Evolutionary conservation across 2,329 filamentous ascomycete species (phyloP).

Genomic region (Byssoonygena ceratinophila): DNA sequence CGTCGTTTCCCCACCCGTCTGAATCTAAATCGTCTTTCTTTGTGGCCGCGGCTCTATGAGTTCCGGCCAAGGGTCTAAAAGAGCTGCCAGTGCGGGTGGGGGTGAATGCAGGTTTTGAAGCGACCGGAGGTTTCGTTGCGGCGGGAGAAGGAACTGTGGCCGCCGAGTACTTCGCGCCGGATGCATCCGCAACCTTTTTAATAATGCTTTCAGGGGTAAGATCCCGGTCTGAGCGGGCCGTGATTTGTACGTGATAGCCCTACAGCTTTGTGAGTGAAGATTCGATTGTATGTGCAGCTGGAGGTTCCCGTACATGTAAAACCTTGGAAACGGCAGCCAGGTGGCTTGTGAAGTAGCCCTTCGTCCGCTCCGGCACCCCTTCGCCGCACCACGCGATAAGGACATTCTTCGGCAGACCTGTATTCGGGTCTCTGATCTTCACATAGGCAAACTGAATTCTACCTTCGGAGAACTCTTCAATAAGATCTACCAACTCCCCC

Average conservation of each 20-base stretch:
- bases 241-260: conserved; percentile 96
- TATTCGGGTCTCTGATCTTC: conserved; percentile 93
- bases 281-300: neutral
- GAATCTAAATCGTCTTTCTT: conserved; percentile 53
- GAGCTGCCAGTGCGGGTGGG: conserved; percentile 53
- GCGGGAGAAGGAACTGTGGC: conserved; percentile 49
- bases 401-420: conserved; percentile 76
- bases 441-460: conserved; percentile 94
- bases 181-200: conserved; percentile 88
- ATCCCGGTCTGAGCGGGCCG: conserved; percentile 80
- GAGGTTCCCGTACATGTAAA: conserved; percentile 53
- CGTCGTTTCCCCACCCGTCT: conserved; percentile 92
- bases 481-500: conserved; percentile 77
- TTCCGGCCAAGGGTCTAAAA: conserved; percentile 58
- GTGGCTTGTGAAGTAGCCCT: conserved; percentile 97
- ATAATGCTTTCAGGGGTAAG: conserved; percentile 79
- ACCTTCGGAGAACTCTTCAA: conserved; percentile 95
- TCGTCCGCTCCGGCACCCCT: conserved; percentile 94
- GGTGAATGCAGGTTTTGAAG: conserved; percentile 85
- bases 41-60: conserved; percentile 43
- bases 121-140: conserved; percentile 51
- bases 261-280: conserved; percentile 23
- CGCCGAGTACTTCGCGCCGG: conserved; percentile 83
- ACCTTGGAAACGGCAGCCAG: conserved; percentile 79
- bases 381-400: conserved; percentile 96